Evolutionary conservation across 495 filamentous ascomycete species (phyloP), one percentile per base, ranked within the genome.

Genomic region (Parathielavia appendiculata): DNA sequence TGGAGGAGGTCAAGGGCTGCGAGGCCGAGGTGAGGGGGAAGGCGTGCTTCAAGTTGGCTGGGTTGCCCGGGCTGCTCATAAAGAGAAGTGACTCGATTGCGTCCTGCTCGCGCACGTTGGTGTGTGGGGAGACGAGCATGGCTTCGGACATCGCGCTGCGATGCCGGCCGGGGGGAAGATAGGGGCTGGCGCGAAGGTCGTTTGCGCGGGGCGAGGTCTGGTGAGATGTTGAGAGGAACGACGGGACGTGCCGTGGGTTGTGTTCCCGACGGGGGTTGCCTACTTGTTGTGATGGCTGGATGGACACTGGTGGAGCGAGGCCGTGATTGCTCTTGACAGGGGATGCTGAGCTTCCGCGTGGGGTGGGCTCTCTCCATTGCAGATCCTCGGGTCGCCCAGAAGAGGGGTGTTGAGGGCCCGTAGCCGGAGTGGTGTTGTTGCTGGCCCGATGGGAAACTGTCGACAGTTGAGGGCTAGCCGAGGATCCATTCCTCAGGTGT

Each of bases 21-120:
- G 69, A 61, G 7, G 72, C 62, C 5, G 71, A 69, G 52, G 38
- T 35, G 12, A 74, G 9, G 10, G 48, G 74, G 61, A 80, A 80
- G 7, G 72, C 57, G 41, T 79, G 79, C 51, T 78, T 78, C 47
- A 83, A 70, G 62, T 79, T 75, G 57, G 80, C 80, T 4, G 88
- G 87, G 66, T 91, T 88, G 13, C 83, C 86, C 0, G 90, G 90
- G 61, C 88, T 92, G 57, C 87, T 89, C 88, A 95, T 91, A 72
- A 90, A 92, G 20, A 95, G 75, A 23, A 95, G 73, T 0, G 87
- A 88, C 65, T 95, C 90, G 22, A 95, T 85, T n/a, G 90, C 90
- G 62, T 93, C 90, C 63, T 91, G 83, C 64, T 95, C 90, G 64
- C 87, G 85, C 2, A 74, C 70, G 23, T 77, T 78, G 40, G 74